Base-by-base conservation (phyloP, 2,329 filamentous ascomycete genomes). In the Beauveria scarabaeidicola region DNA sequence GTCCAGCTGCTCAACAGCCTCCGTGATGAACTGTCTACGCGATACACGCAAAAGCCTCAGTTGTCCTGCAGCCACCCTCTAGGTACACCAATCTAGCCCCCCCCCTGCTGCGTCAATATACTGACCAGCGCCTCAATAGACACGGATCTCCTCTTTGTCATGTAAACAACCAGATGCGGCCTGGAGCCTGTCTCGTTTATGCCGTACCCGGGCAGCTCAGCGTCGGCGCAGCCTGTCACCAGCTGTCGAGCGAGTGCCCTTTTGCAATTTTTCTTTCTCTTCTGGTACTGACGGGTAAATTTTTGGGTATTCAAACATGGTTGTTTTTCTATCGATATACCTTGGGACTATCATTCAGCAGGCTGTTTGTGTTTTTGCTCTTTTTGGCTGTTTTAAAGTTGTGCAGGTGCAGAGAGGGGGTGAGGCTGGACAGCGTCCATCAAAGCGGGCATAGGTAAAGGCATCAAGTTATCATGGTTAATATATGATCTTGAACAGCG, bases 1-100 rank as follows among this genome's bases (percentile, higher is more conserved):
- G 92, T 99, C 55, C 89, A 97, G 77, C 78, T 99, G 63, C 82
- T 99, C 67, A 97, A 97, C 80, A 96, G 88, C 74, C 96, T 99
- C 69, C 89, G 94, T 63, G 92, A 97, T 66, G 91, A 97, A 74
- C 80, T 99, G 63, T 78, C 90, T 63, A 85, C 84, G 54, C 93
- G 93, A 70, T 99, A 99, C 72, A 82, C 82, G 11, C 94, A 99
- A 78, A 96, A 96, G 78, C 94, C 94, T 61, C 94, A 99, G 78
- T 79, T 99, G 66, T 97, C 92, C 70, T 95, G 91, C 78, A 97
- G 92, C 75, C 94, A 99, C 74, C 94, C 94, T 59, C 79, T 99
- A 73, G 91, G 93, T 97, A 86, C 78, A 86, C 41, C 57, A 58
- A 58, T 38, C 46, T 52, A 60, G 19, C 61, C 50, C 64, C 61